These are phyloP conservation scores for Deinandra increscens DNA, from an alignment of 129 eudicot species.

Conservation along the genomic window DNA sequence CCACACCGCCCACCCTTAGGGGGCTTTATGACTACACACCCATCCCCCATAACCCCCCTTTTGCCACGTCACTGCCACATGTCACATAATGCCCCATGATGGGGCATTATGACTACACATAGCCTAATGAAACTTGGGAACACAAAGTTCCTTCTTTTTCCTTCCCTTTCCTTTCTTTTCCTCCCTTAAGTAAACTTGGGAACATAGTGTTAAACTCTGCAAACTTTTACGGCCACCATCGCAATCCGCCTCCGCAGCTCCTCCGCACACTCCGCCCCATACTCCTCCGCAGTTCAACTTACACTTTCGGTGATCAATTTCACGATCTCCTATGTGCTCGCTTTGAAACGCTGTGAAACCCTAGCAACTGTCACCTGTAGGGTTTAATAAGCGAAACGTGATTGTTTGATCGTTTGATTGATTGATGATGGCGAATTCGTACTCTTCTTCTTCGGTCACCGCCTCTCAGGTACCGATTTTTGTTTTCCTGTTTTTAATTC, in stretches of 20 bases:
- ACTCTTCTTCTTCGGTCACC: conserved; percentile 50
- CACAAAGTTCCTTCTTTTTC: no score
- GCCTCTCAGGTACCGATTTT: conserved; percentile 57
- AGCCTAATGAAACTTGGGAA: no score
- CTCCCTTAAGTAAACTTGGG: no score
- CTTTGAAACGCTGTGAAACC: conserved; percentile 22
- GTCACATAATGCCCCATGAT: no score
- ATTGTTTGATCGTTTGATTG: conserved; percentile 2
- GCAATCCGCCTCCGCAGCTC: conserved; percentile 13
- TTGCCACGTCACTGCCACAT: no score
- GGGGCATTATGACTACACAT: no score
- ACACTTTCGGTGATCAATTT: not conserved
- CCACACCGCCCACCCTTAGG: no score
- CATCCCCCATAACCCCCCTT: no score
- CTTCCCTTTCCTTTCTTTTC: no score
- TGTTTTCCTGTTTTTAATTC: not conserved
- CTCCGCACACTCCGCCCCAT: not conserved
- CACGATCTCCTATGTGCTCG: not conserved
- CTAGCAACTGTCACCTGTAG: conserved; percentile 2
- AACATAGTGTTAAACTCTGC: no score
- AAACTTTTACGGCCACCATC: conserved; percentile 30
- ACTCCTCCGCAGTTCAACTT: conserved; percentile 2
- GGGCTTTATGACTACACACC: no score
- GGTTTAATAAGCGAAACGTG: conserved; percentile 13
- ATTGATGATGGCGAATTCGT: conserved; percentile 64